Percentiles rank a stretch among this genome's conserved stretches.
phyloP scores from a whole-genome alignment of 805 yeast genomes.

The Cephaloascus fragrans region DNA sequence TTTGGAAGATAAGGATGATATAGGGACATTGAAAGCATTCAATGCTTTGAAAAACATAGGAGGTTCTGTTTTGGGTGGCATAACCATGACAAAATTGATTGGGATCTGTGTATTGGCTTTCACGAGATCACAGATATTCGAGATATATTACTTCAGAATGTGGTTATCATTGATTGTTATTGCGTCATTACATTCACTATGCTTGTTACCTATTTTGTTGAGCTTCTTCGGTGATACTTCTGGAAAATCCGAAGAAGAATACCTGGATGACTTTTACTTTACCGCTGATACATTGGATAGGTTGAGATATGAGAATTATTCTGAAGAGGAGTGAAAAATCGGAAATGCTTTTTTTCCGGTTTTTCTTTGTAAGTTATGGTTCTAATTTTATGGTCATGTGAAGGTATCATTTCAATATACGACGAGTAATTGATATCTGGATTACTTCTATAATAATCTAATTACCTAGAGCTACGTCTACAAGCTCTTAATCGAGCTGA shows the following conservation, averaged over 20 bases:
- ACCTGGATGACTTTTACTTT: not conserved
- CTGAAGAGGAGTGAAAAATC: not conserved
- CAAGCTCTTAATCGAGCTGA: no score
- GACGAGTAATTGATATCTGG: no score
- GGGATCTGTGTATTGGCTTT: constrained; percentile 85
- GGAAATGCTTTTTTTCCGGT: not conserved
- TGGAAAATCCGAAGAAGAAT: not conserved
- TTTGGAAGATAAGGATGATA: constrained; percentile 2
- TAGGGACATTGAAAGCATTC: constrained; percentile 24
- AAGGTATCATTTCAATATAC: no score
- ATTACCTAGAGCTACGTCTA: no score
- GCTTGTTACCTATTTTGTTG: constrained; percentile 69
- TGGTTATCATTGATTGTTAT: constrained; percentile 74
- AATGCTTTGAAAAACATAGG: constrained; percentile 75
- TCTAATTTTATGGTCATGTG: no score
- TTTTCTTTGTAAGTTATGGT: not conserved
- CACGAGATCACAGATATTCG: constrained; percentile 80
- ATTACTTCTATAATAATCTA: no score
- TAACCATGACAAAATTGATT: constrained; percentile 78
- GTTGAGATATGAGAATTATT: not conserved
- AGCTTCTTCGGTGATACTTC: constrained; percentile 42
- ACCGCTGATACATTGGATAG: not conserved
- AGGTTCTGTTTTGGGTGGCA: constrained; percentile 84
- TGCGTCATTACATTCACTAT: constrained; percentile 71
- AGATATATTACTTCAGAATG: constrained; percentile 88